phyloP scores from a whole-genome alignment of 768 basidiomycete genomes.

The Termitomyces bulborhizus region DNA sequence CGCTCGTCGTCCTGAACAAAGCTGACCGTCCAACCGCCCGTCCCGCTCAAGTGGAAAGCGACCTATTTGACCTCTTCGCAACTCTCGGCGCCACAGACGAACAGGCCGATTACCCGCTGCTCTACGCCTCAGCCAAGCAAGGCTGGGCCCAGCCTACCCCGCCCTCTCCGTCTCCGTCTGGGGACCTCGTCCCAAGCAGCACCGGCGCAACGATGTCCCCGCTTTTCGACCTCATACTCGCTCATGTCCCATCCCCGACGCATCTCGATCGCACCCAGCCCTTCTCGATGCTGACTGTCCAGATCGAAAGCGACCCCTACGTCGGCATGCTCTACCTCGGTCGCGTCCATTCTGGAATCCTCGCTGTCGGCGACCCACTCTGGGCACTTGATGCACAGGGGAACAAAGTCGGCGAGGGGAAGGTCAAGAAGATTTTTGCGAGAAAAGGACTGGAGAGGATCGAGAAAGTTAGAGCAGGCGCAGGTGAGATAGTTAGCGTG shows the following conservation, averaged over 20 bases:
- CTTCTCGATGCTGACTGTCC: conserved; percentile 48
- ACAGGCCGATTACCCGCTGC: conserved; percentile 44
- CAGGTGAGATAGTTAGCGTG: conserved; percentile 44
- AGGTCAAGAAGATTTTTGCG: conserved; percentile 40
- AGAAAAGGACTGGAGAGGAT: conserved; percentile 33
- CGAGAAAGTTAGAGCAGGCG: conserved; percentile 38
- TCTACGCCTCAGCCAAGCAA: conserved; percentile 46
- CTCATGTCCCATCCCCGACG: conserved; percentile 34
- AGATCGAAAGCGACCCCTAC: conserved; percentile 45
- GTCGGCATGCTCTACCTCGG: conserved; percentile 45
- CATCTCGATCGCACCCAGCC: conserved; percentile 31
- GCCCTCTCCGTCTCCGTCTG: conserved; percentile 7
- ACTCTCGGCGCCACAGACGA: conserved; percentile 45
- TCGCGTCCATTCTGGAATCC: conserved; percentile 34
- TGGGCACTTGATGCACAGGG: conserved; percentile 34
- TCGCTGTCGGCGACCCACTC: conserved; percentile 33
- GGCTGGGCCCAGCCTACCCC: conserved; percentile 37
- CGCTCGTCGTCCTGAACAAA: conserved; percentile 46
- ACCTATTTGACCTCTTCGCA: conserved; percentile 45
- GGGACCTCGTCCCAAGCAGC: conserved; percentile 6
- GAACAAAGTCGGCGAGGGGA: conserved; percentile 42
- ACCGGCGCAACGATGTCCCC: conserved; percentile 29
- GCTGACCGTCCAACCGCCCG: conserved; percentile 39
- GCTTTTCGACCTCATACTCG: conserved; percentile 40
- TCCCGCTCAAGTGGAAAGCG: conserved; percentile 40